phyloP scores from a whole-genome alignment of 306 rosid genomes.

The Amphicarpaea edgeworthii region DNA sequence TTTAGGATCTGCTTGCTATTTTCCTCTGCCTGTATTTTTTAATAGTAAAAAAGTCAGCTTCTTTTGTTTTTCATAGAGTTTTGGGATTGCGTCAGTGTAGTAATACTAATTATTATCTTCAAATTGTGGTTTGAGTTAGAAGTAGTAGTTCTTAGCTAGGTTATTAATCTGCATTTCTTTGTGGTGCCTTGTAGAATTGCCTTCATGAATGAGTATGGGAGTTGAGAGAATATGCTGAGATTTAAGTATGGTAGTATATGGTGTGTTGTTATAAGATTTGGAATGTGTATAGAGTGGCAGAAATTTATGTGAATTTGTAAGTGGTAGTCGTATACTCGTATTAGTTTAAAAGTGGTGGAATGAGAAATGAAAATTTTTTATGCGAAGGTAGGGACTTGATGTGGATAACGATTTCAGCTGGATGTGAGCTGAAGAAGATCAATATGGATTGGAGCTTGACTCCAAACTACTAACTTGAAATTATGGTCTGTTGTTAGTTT shows the following conservation, averaged over 20 bases:
- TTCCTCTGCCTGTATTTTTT: constrained; percentile 6
- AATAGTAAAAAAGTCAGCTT: neutral
- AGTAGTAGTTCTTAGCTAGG: neutral
- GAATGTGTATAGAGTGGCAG: neutral
- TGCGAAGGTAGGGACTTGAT: neutral
- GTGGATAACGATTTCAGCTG: neutral
- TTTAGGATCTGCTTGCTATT: constrained; percentile 15
- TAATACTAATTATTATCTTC: constrained; percentile 7
- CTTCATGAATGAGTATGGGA: neutral
- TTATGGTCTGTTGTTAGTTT: neutral
- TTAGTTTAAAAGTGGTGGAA: neutral
- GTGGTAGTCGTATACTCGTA: neutral
- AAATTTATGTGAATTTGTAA: neutral
- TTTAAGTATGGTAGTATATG: neutral
- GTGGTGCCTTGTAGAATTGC: neutral
- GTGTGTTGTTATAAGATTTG: neutral
- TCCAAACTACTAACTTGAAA: neutral
- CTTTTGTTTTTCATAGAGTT: neutral
- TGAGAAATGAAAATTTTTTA: constrained; percentile 6
- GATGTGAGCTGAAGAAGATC: constrained; percentile 26
- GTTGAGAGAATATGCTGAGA: neutral
- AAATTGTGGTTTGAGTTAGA: neutral
- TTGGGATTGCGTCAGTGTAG: constrained; percentile 7
- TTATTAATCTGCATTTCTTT: neutral
- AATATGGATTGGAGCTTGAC: neutral